phyloP scores from a whole-genome alignment of 345 rosid species.

The Hirschfeldia incana region DNA sequence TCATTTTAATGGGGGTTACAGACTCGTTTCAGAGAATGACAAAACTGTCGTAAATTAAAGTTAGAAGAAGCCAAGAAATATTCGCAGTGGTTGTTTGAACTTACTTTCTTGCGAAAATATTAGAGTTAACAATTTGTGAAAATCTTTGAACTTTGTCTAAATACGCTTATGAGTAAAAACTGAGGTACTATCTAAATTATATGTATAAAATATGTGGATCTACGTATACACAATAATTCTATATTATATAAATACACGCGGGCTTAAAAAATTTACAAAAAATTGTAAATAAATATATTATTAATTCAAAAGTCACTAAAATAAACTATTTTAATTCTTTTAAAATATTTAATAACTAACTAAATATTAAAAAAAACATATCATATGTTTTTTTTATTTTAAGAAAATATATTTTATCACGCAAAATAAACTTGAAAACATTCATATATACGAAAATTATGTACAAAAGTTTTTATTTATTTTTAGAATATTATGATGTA shows the following conservation, averaged over 20 bases:
- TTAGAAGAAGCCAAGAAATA: conserved; percentile 17
- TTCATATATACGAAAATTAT: too few relatives aligned
- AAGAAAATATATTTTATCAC: too few relatives aligned
- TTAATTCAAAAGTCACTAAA: too few relatives aligned
- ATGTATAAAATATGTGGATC: background rate
- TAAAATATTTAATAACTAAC: too few relatives aligned
- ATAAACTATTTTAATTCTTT: too few relatives aligned
- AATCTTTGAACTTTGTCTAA: background rate
- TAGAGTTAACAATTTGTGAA: background rate
- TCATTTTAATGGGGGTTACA: conserved; percentile 12
- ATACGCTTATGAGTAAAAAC: background rate
- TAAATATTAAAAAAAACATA: too few relatives aligned
- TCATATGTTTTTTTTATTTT: too few relatives aligned
- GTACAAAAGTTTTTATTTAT: too few relatives aligned
- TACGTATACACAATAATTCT: background rate
- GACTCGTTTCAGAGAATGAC: conserved; percentile 20
- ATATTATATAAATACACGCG: background rate
- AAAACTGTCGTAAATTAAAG: conserved; percentile 33
- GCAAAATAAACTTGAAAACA: too few relatives aligned
- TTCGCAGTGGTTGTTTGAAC: conserved; percentile 14
- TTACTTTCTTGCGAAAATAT: conserved; percentile 7
- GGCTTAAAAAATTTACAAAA: too few relatives aligned
- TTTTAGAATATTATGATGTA: too few relatives aligned
- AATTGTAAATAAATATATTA: too few relatives aligned
- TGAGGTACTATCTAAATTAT: background rate